Evolutionary conservation across 1,139 yeast genomes (phyloP).

Genomic region (Kurtzmaniella quercitrusa): DNA sequence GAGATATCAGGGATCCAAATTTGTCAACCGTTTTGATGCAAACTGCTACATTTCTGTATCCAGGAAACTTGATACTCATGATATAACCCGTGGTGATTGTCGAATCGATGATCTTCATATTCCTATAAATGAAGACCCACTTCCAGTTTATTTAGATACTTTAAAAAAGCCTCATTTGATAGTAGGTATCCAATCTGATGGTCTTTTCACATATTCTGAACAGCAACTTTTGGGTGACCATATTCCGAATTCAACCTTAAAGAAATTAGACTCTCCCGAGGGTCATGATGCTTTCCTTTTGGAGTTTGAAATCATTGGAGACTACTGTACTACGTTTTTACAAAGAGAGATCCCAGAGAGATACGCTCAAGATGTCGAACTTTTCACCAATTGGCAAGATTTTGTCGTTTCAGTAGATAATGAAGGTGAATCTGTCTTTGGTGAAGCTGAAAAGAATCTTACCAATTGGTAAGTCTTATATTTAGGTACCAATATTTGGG

Average conservation of each 20-base stretch:
- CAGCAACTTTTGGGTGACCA: constrained; percentile 78
- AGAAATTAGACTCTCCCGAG: constrained; percentile 84
- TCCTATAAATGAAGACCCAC: constrained; percentile 28
- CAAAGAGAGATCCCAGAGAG: constrained; percentile 51
- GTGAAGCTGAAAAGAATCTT: constrained; percentile 85
- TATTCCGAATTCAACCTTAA: constrained; percentile 65
- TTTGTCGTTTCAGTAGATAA: constrained; percentile 34
- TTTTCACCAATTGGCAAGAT: constrained; percentile 51
- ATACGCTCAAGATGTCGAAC: constrained; percentile 47
- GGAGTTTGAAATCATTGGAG: constrained; percentile 81
- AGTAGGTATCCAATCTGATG: constrained; percentile 89
- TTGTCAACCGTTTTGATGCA: constrained; percentile 87
- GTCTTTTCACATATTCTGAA: constrained; percentile 86
- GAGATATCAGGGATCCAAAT: constrained; percentile 90
- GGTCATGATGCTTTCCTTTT: constrained; percentile 96
- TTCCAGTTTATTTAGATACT: constrained; percentile 42
- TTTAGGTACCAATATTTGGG: too few relatives aligned
- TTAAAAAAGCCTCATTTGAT: constrained; percentile 73
- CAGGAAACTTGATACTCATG: constrained; percentile 91
- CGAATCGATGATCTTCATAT: constrained; percentile 37
- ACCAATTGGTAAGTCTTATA: constrained; percentile 65
- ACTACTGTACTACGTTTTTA: constrained; percentile 64
- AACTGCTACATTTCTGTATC: constrained; percentile 94
- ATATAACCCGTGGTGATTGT: constrained; percentile 64
- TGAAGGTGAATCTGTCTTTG: constrained; percentile 76